A percentile compares a stretch with the other conserved stretches of the same genome.
Evolutionary conservation across 2,329 filamentous ascomycete species (phyloP).

Genomic region (Fusarium avenaceum): DNA sequence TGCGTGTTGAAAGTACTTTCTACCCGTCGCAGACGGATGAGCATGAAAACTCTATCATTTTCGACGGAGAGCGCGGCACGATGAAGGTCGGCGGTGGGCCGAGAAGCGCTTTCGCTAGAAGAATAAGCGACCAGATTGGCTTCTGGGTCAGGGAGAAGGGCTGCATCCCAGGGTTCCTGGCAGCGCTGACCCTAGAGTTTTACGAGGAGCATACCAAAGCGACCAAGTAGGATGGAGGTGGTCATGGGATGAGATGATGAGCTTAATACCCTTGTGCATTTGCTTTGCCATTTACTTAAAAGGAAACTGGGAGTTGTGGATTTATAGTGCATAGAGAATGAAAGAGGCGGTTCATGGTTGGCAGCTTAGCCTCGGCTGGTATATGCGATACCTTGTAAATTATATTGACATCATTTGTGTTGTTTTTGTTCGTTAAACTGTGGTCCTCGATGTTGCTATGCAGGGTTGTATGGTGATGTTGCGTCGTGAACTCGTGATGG

Average conservation of each 20-base stretch:
- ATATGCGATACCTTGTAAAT: neutral
- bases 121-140: slow-evolving; percentile 87
- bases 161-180: slow-evolving; percentile 92
- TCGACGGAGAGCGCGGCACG: slow-evolving; percentile 92
- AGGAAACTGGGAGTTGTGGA: slow-evolving; percentile 5
- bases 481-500: too few relatives aligned
- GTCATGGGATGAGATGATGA: slow-evolving; percentile 40
- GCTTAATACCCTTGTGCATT: slow-evolving; percentile 46
- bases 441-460: too few relatives aligned
- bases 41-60: slow-evolving; percentile 81
- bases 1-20: slow-evolving; percentile 89
- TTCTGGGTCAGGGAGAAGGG: slow-evolving; percentile 97
- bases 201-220: slow-evolving; percentile 74
- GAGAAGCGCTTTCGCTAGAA: slow-evolving; percentile 84
- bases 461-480: too few relatives aligned
- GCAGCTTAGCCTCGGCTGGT: too few relatives aligned
- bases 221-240: slow-evolving; percentile 26
- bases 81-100: slow-evolving; percentile 98
- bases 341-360: too few relatives aligned
- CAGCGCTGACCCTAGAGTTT: slow-evolving; percentile 92
- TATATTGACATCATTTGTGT: neutral
- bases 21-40: slow-evolving; percentile 77
- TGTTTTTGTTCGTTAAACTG: neutral
- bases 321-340: neutral
- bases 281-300: slow-evolving; percentile 11